Evolutionary conservation across 768 basidiomycete species (phyloP).

Genomic region (Candolleomyces aberdarensis): DNA sequence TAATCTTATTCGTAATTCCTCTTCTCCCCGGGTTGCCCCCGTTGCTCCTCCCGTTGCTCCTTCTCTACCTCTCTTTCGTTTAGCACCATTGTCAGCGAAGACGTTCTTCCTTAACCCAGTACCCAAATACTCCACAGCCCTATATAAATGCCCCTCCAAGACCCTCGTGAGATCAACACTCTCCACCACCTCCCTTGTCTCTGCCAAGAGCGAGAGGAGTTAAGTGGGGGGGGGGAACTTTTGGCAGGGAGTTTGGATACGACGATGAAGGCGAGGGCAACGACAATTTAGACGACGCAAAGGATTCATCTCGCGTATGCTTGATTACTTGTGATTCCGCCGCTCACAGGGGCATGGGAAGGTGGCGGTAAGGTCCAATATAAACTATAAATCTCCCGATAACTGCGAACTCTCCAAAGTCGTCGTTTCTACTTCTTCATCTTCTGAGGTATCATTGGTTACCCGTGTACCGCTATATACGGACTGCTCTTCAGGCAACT

Average conservation of each 20-base stretch:
- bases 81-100: slow-evolving; percentile 31
- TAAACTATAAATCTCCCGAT: no score
- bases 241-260: slow-evolving; percentile 26
- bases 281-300: no score
- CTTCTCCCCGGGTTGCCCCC: background rate
- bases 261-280: no score
- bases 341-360: no score
- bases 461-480: background rate
- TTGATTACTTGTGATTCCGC: no score
- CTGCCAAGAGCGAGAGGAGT: slow-evolving; percentile 62
- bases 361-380: no score
- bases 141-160: slow-evolving; percentile 70
- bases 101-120: slow-evolving; percentile 61
- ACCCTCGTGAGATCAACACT: slow-evolving; percentile 71
- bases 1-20: slow-evolving; percentile 51
- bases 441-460: slow-evolving; percentile 12
- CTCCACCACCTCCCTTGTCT: slow-evolving; percentile 61
- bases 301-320: no score
- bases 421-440: no score
- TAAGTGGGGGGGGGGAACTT: slow-evolving; percentile 22
- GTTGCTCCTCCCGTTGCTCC: no score
- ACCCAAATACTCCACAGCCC: slow-evolving; percentile 62
- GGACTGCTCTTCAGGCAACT: slow-evolving; percentile 7
- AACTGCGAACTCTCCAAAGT: no score
- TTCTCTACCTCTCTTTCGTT: no score